Evolutionary conservation across 1,284 basidiomycete genomes (phyloP).

Genomic region (Phlebopus sp.): DNA sequence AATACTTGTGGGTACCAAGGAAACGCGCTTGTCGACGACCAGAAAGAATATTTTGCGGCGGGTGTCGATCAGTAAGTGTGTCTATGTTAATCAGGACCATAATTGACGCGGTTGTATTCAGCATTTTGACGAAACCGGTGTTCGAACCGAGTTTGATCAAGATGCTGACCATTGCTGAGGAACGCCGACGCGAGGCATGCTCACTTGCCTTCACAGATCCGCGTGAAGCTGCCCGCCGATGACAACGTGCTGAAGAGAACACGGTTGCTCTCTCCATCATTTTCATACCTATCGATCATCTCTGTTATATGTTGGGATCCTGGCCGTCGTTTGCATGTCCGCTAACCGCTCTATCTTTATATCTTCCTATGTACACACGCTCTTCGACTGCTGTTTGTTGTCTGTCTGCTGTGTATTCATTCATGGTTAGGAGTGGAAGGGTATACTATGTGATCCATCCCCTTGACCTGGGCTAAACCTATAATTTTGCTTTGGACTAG

Average conservation of each 20-base stretch:
- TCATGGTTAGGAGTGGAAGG: not conserved
- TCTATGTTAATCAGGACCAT: conserved; percentile 4
- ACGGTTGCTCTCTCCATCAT: too few relatives aligned
- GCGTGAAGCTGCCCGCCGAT: too few relatives aligned
- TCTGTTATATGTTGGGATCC: not conserved
- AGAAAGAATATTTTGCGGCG: conserved; percentile 74
- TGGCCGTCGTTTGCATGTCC: not conserved
- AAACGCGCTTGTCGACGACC: conserved; percentile 64
- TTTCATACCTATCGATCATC: too few relatives aligned
- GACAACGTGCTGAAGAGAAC: too few relatives aligned
- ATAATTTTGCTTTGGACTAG: not conserved
- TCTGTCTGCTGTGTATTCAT: not conserved
- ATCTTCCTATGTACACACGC: not conserved
- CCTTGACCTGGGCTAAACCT: not conserved
- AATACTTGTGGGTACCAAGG: conserved; percentile 36
- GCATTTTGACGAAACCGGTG: conserved; percentile 68
- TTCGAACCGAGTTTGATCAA: conserved; percentile 55
- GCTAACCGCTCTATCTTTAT: not conserved
- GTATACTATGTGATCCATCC: not conserved
- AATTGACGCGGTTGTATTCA: conserved; percentile 23
- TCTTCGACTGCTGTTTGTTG: not conserved
- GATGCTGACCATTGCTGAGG: conserved; percentile 52
- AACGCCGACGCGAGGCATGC: conserved; percentile 37
- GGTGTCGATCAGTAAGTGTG: conserved; percentile 70
- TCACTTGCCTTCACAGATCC: not conserved